phyloP scores from a whole-genome alignment of 768 basidiomycete genomes.

The Kwoniella europaea region DNA sequence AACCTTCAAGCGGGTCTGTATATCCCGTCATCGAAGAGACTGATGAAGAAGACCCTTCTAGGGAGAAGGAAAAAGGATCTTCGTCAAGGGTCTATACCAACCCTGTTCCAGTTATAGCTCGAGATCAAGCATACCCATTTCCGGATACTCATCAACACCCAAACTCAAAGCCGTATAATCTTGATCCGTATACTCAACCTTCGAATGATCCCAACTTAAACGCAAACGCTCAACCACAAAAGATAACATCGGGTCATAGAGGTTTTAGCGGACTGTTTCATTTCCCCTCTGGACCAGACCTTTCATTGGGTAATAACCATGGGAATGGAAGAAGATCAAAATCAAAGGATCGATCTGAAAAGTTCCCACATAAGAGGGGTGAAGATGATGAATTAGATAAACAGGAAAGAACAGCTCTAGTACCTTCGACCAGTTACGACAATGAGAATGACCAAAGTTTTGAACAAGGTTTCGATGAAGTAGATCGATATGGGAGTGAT shows the following conservation, averaged over 20 bases:
- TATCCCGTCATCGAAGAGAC: slow-evolving; percentile 24
- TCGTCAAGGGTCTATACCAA: background rate
- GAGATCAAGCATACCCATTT: slow-evolving; percentile 1
- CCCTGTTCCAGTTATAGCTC: background rate
- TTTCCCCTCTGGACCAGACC: slow-evolving; percentile 26
- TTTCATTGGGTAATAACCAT: slow-evolving; percentile 14
- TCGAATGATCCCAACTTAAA: background rate
- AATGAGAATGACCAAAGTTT: background rate
- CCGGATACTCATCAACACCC: background rate
- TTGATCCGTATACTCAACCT: slow-evolving; percentile 6
- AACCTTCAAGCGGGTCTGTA: slow-evolving; percentile 17
- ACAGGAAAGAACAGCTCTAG: slow-evolving; percentile 27
- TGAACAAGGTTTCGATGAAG: background rate
- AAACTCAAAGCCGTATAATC: background rate
- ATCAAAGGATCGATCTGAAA: slow-evolving; percentile 24
- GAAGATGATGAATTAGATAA: slow-evolving; percentile 18
- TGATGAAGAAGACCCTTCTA: slow-evolving; percentile 14
- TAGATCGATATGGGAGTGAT: background rate
- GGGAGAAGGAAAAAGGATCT: slow-evolving; percentile 8
- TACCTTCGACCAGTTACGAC: background rate
- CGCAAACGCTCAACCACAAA: background rate
- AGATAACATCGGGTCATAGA: slow-evolving; percentile 8
- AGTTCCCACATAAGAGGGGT: slow-evolving; percentile 16
- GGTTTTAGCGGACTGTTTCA: slow-evolving; percentile 26
- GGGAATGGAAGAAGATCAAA: slow-evolving; percentile 18